A percentile compares a stretch with the other conserved stretches of the same genome.
phyloP scores from a whole-genome alignment of 257 asterid genomes.

The Solanum corneliomulleri region DNA sequence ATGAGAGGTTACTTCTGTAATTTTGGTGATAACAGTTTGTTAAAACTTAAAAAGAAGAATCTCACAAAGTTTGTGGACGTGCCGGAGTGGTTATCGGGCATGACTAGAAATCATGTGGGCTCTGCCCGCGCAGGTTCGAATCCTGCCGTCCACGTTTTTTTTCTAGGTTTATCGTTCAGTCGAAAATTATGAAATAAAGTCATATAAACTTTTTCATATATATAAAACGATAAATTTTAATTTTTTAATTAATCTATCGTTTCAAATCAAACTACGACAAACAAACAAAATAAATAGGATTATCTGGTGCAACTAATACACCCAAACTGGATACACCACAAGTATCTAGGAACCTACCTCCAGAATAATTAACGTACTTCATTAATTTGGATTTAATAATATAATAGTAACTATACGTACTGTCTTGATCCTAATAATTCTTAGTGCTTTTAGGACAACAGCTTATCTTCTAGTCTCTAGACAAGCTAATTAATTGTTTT shows the following conservation, averaged over 20 bases:
- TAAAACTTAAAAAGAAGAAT: fast-evolving
- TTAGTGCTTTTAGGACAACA: neutral
- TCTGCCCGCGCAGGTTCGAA: constrained; percentile 22
- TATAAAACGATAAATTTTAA: too few species aligned
- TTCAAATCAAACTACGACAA: neutral
- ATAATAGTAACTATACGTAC: neutral
- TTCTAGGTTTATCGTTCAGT: too few species aligned
- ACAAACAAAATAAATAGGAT: neutral
- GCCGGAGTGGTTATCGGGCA: constrained; percentile 12
- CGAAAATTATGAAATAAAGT: too few species aligned
- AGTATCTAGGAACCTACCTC: neutral
- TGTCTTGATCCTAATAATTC: neutral
- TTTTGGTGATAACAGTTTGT: too few species aligned
- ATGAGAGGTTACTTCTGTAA: neutral
- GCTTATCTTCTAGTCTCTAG: neutral
- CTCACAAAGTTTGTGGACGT: neutral
- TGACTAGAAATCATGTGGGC: neutral
- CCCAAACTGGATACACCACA: neutral
- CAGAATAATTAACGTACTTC: neutral
- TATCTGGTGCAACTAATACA: neutral
- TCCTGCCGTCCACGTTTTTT: constrained; percentile 4
- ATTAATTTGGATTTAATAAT: neutral
- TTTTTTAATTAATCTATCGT: too few species aligned
- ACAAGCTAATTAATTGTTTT: too few species aligned
- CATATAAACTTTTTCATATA: too few species aligned